phyloP scores from a whole-genome alignment of 768 basidiomycete species.

The Trametes cinnabarina region DNA sequence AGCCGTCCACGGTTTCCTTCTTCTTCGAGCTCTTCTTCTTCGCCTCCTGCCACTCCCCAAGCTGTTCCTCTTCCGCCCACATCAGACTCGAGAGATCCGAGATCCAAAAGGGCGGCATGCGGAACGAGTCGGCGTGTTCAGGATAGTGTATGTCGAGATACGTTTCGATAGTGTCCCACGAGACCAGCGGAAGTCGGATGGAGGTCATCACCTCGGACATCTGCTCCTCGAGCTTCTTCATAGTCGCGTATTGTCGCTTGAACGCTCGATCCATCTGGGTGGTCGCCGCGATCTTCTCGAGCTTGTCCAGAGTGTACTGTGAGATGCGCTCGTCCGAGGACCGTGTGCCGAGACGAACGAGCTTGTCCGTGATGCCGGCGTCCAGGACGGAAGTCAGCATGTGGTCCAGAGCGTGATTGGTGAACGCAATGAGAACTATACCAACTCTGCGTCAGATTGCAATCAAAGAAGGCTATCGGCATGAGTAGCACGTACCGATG shows the following conservation, averaged over 20 bases:
- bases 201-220: constrained; percentile 48
- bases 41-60: constrained; percentile 14
- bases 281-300: constrained; percentile 46
- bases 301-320: constrained; percentile 55
- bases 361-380: constrained; percentile 55
- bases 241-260: constrained; percentile 29
- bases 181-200: constrained; percentile 35
- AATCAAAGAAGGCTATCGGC: too few relatives aligned
- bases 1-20: constrained; percentile 16
- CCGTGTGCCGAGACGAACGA: constrained; percentile 70
- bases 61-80: constrained; percentile 6
- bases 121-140: constrained; percentile 45
- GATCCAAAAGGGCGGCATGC: constrained; percentile 50
- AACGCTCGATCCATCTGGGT: constrained; percentile 36
- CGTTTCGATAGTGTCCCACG: constrained; percentile 37
- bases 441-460: background rate
- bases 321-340: constrained; percentile 59
- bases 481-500: background rate
- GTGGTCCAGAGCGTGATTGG: constrained; percentile 80
- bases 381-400: constrained; percentile 66
- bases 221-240: constrained; percentile 41
- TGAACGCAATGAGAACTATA: constrained; percentile 55
- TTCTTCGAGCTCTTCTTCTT: constrained; percentile 17
- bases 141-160: constrained; percentile 47
- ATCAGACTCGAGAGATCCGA: background rate